These are phyloP conservation scores for Penicillium paxilli DNA, from an alignment of 495 filamentous ascomycete genomes.

Conservation along the genomic window DNA sequence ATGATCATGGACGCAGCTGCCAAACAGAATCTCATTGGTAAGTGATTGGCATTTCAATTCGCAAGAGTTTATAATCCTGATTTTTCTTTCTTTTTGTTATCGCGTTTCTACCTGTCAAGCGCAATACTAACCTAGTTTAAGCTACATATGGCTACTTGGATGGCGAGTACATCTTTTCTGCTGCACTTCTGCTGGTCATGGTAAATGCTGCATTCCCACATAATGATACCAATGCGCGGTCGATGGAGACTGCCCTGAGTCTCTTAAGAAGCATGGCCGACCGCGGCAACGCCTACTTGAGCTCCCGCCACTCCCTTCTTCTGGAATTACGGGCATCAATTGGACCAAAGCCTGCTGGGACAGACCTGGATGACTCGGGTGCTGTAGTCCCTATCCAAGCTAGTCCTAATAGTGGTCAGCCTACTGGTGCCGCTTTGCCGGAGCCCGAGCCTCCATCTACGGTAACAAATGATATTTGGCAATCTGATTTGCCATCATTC, in stretches of 20 bases:
- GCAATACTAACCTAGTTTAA: constrained; percentile 1
- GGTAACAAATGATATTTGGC: constrained; percentile 18
- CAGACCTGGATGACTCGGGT: neutral
- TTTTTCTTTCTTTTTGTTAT: neutral
- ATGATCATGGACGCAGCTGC: constrained; percentile 47
- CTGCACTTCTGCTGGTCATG: constrained; percentile 50
- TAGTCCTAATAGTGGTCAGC: constrained; percentile 19
- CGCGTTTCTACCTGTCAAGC: neutral
- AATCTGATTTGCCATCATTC: constrained; percentile 26
- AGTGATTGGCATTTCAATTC: neutral
- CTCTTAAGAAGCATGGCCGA: constrained; percentile 48
- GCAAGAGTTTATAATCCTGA: no score
- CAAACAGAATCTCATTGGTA: constrained; percentile 46
- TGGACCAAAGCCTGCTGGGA: constrained; percentile 13
- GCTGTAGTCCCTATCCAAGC: constrained; percentile 3
- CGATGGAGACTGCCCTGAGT: constrained; percentile 44
- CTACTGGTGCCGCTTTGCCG: constrained; percentile 3
- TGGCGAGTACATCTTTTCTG: constrained; percentile 49
- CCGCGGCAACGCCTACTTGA: constrained; percentile 46
- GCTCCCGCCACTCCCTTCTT: constrained; percentile 41
- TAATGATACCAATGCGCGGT: constrained; percentile 32
- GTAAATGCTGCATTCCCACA: constrained; percentile 48
- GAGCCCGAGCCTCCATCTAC: neutral
- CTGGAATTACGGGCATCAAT: constrained; percentile 34
- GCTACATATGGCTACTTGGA: constrained; percentile 55